These are phyloP conservation scores for Malus sieversii DNA, from an alignment of 306 rosid genomes.

Conservation along the genomic window DNA sequence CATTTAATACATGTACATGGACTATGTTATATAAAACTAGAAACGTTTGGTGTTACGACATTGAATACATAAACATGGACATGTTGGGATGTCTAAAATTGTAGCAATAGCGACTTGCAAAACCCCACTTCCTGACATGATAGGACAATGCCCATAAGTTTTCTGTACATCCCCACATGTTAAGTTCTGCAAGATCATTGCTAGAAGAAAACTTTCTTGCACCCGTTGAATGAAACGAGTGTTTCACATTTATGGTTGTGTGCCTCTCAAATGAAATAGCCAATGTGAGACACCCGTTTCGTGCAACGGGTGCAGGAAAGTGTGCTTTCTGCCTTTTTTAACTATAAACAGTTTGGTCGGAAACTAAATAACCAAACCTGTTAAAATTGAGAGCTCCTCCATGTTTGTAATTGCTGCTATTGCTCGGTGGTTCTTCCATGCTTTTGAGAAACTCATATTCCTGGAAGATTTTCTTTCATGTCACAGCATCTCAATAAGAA, in stretches of 20 bases:
- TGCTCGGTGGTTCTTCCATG: too few species aligned
- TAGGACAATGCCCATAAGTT: neutral
- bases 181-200: neutral
- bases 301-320: too few species aligned
- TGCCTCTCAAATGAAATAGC: too few species aligned
- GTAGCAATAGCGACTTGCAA: neutral
- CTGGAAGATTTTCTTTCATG: neutral
- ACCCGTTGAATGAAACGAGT: too few species aligned
- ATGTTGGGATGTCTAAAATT: neutral
- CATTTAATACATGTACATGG: neutral
- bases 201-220: neutral
- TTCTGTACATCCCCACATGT: neutral
- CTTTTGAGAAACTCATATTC: neutral
- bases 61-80: neutral
- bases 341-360: neutral
- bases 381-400: neutral
- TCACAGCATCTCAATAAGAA: neutral
- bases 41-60: neutral
- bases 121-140: neutral
- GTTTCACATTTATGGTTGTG: too few species aligned
- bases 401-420: neutral
- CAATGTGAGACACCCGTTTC: too few species aligned
- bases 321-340: neutral
- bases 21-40: neutral
- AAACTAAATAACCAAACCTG: neutral